phyloP scores from a whole-genome alignment of 2,329 filamentous ascomycete genomes.

The Rhytidhysteron rufulum region DNA sequence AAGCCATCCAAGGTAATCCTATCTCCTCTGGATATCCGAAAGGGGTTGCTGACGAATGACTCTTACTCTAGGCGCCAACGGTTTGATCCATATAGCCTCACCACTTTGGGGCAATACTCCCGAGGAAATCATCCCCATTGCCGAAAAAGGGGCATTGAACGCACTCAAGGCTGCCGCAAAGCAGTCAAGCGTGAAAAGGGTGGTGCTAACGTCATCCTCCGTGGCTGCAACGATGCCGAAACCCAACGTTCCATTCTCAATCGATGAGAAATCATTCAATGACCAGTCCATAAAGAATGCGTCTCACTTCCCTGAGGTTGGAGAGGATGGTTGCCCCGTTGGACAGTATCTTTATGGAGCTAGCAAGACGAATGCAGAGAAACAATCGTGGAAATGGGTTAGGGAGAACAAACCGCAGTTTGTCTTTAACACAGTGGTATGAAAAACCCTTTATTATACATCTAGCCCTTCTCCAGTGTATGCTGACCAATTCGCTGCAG shows the following conservation, averaged over 20 bases:
- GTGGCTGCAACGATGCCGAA: slow-evolving; percentile 30
- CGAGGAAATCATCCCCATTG: slow-evolving; percentile 41
- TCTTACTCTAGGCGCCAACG: slow-evolving; percentile 30
- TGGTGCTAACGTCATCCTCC: slow-evolving; percentile 45
- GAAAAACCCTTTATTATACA: slow-evolving; percentile 1
- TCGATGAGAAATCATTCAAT: slow-evolving; percentile 37
- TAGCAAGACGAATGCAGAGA: slow-evolving; percentile 46
- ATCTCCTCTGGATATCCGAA: not conserved
- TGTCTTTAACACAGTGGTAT: slow-evolving; percentile 38
- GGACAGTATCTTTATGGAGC: slow-evolving; percentile 40
- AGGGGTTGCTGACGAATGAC: not conserved
- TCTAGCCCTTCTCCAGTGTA: not conserved
- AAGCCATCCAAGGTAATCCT: slow-evolving; percentile 18
- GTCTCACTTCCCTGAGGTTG: slow-evolving; percentile 20
- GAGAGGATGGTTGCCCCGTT: slow-evolving; percentile 14
- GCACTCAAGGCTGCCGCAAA: slow-evolving; percentile 41
- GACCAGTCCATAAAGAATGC: slow-evolving; percentile 30
- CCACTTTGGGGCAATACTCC: slow-evolving; percentile 35
- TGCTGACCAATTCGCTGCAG: slow-evolving; percentile 7
- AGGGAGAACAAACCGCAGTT: slow-evolving; percentile 43
- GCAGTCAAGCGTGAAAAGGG: slow-evolving; percentile 39
- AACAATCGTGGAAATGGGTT: slow-evolving; percentile 45
- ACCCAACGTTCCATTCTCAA: slow-evolving; percentile 29
- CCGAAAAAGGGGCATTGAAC: slow-evolving; percentile 33
- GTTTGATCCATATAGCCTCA: slow-evolving; percentile 46